Percentiles rank a stretch among this genome's conserved stretches.
Conservation (phyloP, 768 basidiomycete genomes). For the Fibroporia radiculosa region DNA sequence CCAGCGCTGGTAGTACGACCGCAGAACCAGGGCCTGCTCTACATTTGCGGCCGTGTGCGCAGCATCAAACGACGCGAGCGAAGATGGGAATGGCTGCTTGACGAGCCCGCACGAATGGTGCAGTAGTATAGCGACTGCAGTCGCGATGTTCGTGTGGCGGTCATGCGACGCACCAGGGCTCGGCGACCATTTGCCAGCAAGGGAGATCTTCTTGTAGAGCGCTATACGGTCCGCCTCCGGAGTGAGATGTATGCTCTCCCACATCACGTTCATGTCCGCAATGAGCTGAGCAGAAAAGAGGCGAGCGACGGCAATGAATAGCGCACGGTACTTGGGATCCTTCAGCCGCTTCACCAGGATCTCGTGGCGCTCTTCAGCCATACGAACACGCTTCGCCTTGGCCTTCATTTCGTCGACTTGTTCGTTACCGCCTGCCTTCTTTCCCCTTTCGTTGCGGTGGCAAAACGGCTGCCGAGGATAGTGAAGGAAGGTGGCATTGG, state of each 20-base stretch:
- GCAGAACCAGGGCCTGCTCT: slow-evolving; percentile 36
- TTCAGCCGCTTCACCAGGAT: slow-evolving; percentile 34
- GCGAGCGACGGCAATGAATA: slow-evolving; percentile 56
- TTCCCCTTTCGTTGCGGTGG: neutral
- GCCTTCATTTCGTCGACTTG: slow-evolving; percentile 13
- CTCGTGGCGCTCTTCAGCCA: slow-evolving; percentile 23
- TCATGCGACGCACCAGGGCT: slow-evolving; percentile 53
- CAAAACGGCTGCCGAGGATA: neutral
- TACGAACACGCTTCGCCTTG: no score
- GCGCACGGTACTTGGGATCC: slow-evolving; percentile 47
- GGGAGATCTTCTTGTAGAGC: slow-evolving; percentile 38
- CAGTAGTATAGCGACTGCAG: slow-evolving; percentile 52
- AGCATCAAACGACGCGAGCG: neutral
- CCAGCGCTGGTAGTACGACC: slow-evolving; percentile 52
- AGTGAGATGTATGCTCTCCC: slow-evolving; percentile 23
- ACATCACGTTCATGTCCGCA: slow-evolving; percentile 38
- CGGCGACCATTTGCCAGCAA: slow-evolving; percentile 69
- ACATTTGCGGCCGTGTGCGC: neutral
- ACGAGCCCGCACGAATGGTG: no score
- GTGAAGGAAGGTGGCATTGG: slow-evolving; percentile 20
- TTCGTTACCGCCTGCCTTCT: neutral
- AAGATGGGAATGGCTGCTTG: slow-evolving; percentile 21
- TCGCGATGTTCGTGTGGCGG: slow-evolving; percentile 53
- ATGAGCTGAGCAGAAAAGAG: slow-evolving; percentile 48
- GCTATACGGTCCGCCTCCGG: slow-evolving; percentile 17